Evolutionary conservation across 1,284 basidiomycete species (phyloP), one percentile per base, ranked within the genome.

Genomic region (Leccinum ponderosum): DNA sequence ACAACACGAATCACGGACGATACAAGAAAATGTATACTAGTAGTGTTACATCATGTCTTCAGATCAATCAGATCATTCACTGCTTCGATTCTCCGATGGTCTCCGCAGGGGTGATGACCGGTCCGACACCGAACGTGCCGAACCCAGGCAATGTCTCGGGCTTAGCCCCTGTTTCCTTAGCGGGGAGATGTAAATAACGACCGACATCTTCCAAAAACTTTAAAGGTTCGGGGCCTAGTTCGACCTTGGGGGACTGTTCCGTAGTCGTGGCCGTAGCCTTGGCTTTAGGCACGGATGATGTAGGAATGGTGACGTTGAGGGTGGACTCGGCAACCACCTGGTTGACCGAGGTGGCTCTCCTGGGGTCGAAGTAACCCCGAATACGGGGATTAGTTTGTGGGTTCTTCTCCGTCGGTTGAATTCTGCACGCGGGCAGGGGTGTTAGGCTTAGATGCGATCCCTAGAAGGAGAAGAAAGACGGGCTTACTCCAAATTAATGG

Each of bases 331-430:
- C 58, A 11, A 64, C 51, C 25, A 76, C 62, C 51, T 73, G 73
- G 57, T 73, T 74, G 39, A 76, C 70, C 15, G 53, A 25, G 4
- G 57, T 57, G 31, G 67, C 64, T n/a, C 72, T 66, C 47, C 71
- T 67, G 11, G 74, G 74, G 27, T 73, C 71, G 44, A 75, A 75
- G 12, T 69, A 73, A 12, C 74, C 73, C 1, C 29, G 69, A 5
- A 71, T 27, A 9, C 7, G 66, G 1, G 35, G 29, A 0, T 56
- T 61, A 0, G 65, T 59, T 59, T 59, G 64, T 0, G 69, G 72
- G 4, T 55, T 54, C 55, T 71, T 64, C 57, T 75, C 67, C 2
- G 74, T 73, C 14, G 73, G 67, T 57, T 73, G 56, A 3, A 73
- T 74, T 17, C 71, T 75, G 22, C 27, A 14, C n/a, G n/a, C 42